Percentiles rank a stretch among this genome's conserved stretches.
Conservation (phyloP, 352 stramenopile genomes). For the Phytophthora colocasiae region DNA sequence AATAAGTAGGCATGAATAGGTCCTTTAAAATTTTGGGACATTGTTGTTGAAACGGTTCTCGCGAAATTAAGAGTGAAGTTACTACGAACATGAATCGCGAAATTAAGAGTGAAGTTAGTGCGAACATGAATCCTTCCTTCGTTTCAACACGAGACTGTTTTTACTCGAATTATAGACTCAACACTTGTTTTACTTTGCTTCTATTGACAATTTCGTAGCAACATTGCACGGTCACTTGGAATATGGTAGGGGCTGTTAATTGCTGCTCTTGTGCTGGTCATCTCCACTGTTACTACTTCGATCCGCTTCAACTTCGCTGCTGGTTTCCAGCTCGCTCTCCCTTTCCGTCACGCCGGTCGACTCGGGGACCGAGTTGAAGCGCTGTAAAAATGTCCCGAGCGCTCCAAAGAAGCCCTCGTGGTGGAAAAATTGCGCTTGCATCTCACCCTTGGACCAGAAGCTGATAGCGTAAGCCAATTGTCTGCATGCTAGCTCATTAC, state of each 20-base stretch:
- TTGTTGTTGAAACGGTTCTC: no score
- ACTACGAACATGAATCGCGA: no score
- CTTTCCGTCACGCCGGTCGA: constrained; percentile 23
- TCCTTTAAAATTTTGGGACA: no score
- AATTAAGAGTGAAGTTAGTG: no score
- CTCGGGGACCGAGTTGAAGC: constrained; percentile 23
- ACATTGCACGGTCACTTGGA: no score
- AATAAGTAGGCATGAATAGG: no score
- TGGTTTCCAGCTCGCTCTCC: constrained; percentile 24
- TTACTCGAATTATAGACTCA: no score
- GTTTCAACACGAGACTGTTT: no score
- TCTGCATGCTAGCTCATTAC: constrained; percentile 94
- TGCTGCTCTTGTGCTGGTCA: constrained; percentile 9
- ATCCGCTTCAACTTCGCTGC: constrained; percentile 2
- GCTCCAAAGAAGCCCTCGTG: constrained; percentile 98
- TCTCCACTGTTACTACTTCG: constrained; percentile 12
- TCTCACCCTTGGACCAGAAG: constrained; percentile 96
- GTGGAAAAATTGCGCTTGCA: constrained; percentile 93
- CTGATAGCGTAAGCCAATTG: constrained; percentile 95
- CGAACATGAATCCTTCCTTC: no score
- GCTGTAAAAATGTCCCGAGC: constrained; percentile 94
- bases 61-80: no score
- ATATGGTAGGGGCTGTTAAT: neutral
- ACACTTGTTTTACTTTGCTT: no score
- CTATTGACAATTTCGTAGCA: no score